phyloP scores from a whole-genome alignment of 768 basidiomycete genomes.

The Mrakia hoshinonis region DNA sequence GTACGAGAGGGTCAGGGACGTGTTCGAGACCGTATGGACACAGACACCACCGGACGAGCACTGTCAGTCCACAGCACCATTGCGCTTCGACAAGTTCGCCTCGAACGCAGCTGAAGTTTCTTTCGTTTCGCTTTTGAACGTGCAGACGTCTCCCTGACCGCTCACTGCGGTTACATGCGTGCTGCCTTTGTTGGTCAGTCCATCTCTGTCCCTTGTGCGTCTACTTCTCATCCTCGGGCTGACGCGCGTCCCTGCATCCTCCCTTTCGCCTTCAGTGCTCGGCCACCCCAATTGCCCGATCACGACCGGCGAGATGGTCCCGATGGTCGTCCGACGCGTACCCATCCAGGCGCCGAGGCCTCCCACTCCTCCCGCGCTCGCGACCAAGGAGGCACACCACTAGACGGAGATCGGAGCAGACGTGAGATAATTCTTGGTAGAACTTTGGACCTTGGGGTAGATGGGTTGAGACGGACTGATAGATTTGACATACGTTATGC shows the following conservation, averaged over 20 bases:
- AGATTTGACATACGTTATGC: no score
- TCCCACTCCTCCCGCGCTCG: no score
- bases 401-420: no score
- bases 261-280: neutral
- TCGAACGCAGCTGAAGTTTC: neutral
- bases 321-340: neutral
- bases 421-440: no score
- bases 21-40: slow-evolving; percentile 4
- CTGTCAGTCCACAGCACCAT: slow-evolving; percentile 12
- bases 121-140: neutral
- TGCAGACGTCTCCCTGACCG: slow-evolving; percentile 1
- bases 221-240: neutral
- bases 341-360: neutral
- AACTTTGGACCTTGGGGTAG: no score
- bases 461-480: no score
- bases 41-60: neutral
- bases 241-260: neutral
- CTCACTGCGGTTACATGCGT: slow-evolving; percentile 10
- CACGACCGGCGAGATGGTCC: slow-evolving; percentile 1
- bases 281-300: neutral
- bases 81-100: neutral
- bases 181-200: slow-evolving; percentile 13
- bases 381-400: no score
- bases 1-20: neutral
- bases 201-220: no score